Evolutionary conservation across 495 filamentous ascomycete genomes (phyloP), one percentile per base, ranked within the genome.

Genomic region (Hyaloscypha variabilis): DNA sequence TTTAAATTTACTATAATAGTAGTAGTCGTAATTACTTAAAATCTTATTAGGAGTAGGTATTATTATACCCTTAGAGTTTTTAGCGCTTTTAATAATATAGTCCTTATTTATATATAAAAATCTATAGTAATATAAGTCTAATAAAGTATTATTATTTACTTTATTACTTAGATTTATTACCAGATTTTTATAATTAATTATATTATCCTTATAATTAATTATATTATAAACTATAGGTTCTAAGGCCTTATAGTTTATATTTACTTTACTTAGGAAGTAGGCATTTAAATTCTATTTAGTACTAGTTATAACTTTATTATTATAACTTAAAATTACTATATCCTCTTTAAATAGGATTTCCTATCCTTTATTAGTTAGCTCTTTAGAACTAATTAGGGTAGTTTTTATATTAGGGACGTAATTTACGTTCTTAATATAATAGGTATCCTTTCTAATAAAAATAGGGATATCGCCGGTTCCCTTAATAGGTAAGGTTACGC

Each of bases 321-420:
- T 58, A 64, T 64, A 8, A 28, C 10, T 24, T 50, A 58, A 17
- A 21, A 2, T 29, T 4, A 31, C 62, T 58, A 36, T 50, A 21
- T 64, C 19, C 1, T 50, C 19, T 26, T 58, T 49, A 64, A 64
- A 49, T 6, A 50, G 24, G 3, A 64, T 58, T 36, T 14, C 23
- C 30, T 50, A 64, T 46, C 29, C 39, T 13, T 57, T 64, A 55
- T 64, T 64, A 64, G 62, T 58, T 58, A 64, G 31, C 23, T 57
- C 19, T 49, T 64, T 64, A 46, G 54, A 31, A 14, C 46, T 54
- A 46, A 64, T 57, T 55, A 64, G 34, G 21, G 62, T 64, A 58
- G 62, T 31, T 28, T 58, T 58, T 3, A 64, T 1, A 21, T 21
- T 49, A 58, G 53, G 52, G 3, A 58, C 51, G 51, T 64, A 64